Percentiles rank a stretch among this genome's conserved stretches.
Conservation (phyloP, 2,329 filamentous ascomycete species). For the Magnaporthales sp. region DNA sequence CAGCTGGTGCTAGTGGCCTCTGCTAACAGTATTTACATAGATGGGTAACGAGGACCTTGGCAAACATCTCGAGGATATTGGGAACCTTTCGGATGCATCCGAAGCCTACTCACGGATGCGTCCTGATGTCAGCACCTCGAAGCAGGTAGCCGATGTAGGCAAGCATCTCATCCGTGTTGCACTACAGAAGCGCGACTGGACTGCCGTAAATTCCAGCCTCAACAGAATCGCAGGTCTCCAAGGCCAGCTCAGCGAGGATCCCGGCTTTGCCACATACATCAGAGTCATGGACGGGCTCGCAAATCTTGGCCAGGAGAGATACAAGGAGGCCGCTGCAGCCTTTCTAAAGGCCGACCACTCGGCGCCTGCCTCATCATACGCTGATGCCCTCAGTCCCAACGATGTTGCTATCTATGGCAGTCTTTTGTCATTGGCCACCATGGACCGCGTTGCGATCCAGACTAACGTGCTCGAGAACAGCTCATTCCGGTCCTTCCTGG, state of each 20-base stretch:
- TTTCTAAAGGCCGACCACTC: slow-evolving; percentile 59
- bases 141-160: slow-evolving; percentile 76
- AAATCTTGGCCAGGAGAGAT: slow-evolving; percentile 36
- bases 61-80: slow-evolving; percentile 70
- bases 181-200: slow-evolving; percentile 72
- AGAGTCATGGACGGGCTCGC: slow-evolving; percentile 44
- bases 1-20: neutral
- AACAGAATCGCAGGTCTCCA: slow-evolving; percentile 54
- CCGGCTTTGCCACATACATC: slow-evolving; percentile 38
- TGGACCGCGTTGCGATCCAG: slow-evolving; percentile 72
- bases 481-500: slow-evolving; percentile 77
- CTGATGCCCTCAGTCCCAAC: slow-evolving; percentile 68
- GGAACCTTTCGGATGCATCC: slow-evolving; percentile 62
- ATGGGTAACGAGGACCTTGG: slow-evolving; percentile 94
- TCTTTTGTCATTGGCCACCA: slow-evolving; percentile 80
- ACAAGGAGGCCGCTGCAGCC: slow-evolving; percentile 55
- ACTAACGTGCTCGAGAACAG: slow-evolving; percentile 68
- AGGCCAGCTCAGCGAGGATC: slow-evolving; percentile 35
- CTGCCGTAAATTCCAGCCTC: slow-evolving; percentile 49
- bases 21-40: slow-evolving; percentile 33
- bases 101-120: slow-evolving; percentile 83
- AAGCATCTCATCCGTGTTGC: slow-evolving; percentile 69
- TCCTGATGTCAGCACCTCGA: slow-evolving; percentile 75
- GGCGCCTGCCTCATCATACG: slow-evolving; percentile 45
- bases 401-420: slow-evolving; percentile 90